Percentiles rank a stretch among this genome's conserved stretches.
Conservation (phyloP, 768 basidiomycete genomes). For the Cubamyces lactineus region DNA sequence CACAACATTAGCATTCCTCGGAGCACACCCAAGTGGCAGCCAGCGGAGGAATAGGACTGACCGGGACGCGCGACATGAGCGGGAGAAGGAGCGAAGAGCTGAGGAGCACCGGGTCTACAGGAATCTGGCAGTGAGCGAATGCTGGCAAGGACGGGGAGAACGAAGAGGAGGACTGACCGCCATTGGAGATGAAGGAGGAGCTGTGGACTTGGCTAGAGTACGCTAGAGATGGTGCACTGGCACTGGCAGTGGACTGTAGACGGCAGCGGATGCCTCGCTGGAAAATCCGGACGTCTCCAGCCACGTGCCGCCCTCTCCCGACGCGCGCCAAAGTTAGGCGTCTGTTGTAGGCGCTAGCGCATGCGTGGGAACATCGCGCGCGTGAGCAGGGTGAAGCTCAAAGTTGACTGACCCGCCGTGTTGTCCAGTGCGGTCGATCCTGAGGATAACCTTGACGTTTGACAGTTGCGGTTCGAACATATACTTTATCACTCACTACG, state of each 20-base stretch:
- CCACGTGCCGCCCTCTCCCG: slow-evolving; percentile 3
- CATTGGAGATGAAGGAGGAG: slow-evolving; percentile 26
- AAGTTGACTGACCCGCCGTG: too few relatives aligned
- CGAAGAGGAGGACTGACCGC: slow-evolving; percentile 26
- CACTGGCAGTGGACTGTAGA: background rate
- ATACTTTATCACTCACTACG: background rate
- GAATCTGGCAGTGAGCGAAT: background rate
- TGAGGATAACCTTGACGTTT: too few relatives aligned
- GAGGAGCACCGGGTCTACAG: slow-evolving; percentile 33
- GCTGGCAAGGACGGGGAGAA: background rate
- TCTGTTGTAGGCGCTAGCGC: background rate
- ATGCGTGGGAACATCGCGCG: too few relatives aligned
- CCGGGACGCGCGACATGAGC: slow-evolving; percentile 31
- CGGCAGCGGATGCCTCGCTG: slow-evolving; percentile 16
- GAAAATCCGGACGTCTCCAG: slow-evolving; percentile 23
- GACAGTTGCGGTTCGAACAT: too few relatives aligned
- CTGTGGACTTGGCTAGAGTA: background rate
- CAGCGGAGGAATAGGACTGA: slow-evolving; percentile 19
- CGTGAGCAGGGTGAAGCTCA: too few relatives aligned
- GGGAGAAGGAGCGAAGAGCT: slow-evolving; percentile 30
- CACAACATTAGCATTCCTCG: background rate
- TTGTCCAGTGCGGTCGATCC: too few relatives aligned
- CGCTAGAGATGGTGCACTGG: background rate
- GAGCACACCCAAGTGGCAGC: background rate
- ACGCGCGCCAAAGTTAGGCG: background rate